Conservation (phyloP, 2,329 filamentous ascomycete genomes). For the Dactylonectria estremocensis region DNA sequence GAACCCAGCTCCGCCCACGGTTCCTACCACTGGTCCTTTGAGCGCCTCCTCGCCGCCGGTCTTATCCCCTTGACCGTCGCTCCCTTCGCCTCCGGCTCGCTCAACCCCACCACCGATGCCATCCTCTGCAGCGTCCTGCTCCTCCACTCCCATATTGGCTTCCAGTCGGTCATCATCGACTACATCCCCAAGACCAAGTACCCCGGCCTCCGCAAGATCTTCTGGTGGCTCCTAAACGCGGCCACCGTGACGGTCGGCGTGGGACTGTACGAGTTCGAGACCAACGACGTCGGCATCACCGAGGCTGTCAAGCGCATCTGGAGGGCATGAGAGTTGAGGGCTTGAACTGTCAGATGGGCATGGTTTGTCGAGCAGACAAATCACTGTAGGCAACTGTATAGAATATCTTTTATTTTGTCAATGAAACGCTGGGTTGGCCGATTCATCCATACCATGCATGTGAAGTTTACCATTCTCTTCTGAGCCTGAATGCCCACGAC, state of each 20-base stretch:
- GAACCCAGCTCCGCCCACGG: conserved; percentile 83
- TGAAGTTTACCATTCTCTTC: not conserved
- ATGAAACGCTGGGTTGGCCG: conserved; percentile 17
- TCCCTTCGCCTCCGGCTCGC: conserved; percentile 91
- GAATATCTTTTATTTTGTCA: conserved; percentile 36
- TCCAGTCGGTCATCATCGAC: conserved; percentile 91
- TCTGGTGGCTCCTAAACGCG: conserved; percentile 84
- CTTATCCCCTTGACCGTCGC: conserved; percentile 90
- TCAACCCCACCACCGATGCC: conserved; percentile 92
- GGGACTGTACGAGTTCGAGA: conserved; percentile 98
- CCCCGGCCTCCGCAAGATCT: conserved; percentile 76
- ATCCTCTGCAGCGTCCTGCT: conserved; percentile 86
- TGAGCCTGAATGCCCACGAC: not conserved
- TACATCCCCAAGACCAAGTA: conserved; percentile 85
- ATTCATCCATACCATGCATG: not conserved
- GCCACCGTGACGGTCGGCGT: conserved; percentile 87
- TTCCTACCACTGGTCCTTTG: conserved; percentile 98
- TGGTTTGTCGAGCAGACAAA: conserved; percentile 40
- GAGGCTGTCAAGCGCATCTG: conserved; percentile 91
- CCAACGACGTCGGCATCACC: conserved; percentile 95
- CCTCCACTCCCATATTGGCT: conserved; percentile 95
- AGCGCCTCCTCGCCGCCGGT: conserved; percentile 85
- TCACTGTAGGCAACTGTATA: conserved; percentile 49
- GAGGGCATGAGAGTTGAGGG: conserved; percentile 74
- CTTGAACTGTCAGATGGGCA: conserved; percentile 23